Evolutionary conservation across 106 monocot genomes (phyloP).

Genomic region (Phalaenopsis aphrodite): DNA sequence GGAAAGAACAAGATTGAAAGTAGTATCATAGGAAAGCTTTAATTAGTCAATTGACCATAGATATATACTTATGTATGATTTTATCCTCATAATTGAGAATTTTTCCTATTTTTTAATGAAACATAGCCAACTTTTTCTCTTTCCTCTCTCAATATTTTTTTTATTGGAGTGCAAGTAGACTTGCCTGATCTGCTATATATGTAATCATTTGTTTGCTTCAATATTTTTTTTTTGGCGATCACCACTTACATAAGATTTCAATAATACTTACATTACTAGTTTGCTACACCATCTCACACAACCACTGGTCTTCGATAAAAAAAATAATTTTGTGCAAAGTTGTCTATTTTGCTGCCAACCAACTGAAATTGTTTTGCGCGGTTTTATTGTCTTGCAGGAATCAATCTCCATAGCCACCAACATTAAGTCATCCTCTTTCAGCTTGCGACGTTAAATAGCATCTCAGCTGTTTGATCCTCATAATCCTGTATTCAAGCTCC

Average conservation of each 20-base stretch:
- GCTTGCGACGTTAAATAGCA: neutral
- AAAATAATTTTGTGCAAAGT: neutral
- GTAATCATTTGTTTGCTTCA: too few species aligned
- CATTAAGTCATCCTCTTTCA: conserved; percentile 13
- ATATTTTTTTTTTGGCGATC: neutral
- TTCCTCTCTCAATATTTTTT: too few species aligned
- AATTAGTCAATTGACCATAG: too few species aligned
- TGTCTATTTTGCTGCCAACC: neutral
- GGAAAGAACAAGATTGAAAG: too few species aligned
- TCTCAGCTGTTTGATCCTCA: neutral
- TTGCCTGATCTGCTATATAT: too few species aligned
- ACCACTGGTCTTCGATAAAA: neutral
- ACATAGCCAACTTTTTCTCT: too few species aligned
- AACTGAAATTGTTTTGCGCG: neutral
- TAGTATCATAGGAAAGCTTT: too few species aligned
- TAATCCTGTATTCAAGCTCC: neutral
- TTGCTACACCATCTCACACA: neutral
- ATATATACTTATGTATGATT: too few species aligned
- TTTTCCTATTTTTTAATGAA: too few species aligned
- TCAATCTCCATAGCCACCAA: conserved; percentile 30
- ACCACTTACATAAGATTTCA: neutral
- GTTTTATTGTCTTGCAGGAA: conserved; percentile 15
- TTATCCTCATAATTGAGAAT: too few species aligned
- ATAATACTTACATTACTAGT: neutral
- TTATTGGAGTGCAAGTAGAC: too few species aligned